Percentiles rank a stretch among this genome's conserved stretches.
Evolutionary conservation across 352 stramenopile genomes (phyloP).

Genomic region (Pythium rhizo-oryzae): DNA sequence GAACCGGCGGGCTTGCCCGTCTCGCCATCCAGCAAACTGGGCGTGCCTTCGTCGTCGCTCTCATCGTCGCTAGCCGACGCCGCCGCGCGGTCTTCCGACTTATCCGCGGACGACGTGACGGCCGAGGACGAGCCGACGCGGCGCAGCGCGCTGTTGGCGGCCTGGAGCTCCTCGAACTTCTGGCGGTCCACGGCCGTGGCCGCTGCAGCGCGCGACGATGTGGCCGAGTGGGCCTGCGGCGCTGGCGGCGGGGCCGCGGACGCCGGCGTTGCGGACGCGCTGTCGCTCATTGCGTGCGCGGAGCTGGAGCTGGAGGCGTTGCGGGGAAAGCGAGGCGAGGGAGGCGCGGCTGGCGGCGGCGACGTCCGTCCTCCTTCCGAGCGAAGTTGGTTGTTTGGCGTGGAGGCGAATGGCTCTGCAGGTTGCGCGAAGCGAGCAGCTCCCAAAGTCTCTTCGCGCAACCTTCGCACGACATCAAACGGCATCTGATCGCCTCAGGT

Average conservation of each 20-base stretch:
- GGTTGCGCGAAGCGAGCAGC: constrained; percentile 20
- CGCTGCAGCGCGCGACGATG: neutral
- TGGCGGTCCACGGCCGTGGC: constrained; percentile 33
- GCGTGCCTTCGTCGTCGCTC: constrained; percentile 20
- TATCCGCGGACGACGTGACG: constrained; percentile 10
- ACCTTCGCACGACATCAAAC: constrained; percentile 31
- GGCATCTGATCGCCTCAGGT: neutral
- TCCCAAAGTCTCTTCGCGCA: constrained; percentile 3
- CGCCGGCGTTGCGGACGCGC: neutral
- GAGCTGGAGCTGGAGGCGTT: neutral
- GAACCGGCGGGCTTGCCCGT: constrained; percentile 37
- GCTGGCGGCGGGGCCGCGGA: neutral
- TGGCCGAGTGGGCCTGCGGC: neutral
- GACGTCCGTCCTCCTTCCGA: neutral
- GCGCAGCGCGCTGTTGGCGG: constrained; percentile 15
- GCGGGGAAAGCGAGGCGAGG: neutral
- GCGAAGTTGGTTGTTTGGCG: constrained; percentile 14
- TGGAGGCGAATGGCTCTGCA: constrained; percentile 18
- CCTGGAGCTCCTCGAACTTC: constrained; percentile 46
- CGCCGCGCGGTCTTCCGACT: neutral
- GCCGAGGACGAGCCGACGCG: constrained; percentile 12
- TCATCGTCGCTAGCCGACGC: constrained; percentile 4
- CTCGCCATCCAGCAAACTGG: constrained; percentile 25
- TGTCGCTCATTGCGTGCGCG: neutral
- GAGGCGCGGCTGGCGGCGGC: too few species aligned